Evolutionary conservation across 2,329 filamentous ascomycete species (phyloP), one percentile per base, ranked within the genome.

Genomic region (Diaporthe vaccinii): DNA sequence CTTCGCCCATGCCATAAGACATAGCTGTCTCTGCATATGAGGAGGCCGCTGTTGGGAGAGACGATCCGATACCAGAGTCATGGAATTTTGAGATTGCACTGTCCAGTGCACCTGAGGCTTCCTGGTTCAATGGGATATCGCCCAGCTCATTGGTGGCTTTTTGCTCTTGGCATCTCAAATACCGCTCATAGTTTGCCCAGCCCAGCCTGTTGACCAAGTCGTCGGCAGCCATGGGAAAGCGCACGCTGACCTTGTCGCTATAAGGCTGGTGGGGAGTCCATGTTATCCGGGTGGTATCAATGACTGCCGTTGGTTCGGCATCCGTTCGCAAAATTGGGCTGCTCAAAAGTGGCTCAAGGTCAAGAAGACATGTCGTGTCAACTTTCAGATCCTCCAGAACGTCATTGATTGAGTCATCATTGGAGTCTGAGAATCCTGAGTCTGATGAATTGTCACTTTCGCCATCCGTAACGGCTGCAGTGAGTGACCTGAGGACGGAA

Each of bases 11-110:
- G 2, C 74, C 68, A 31, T 75, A 75, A 4, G 74, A 75, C 74
- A 75, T 75, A 5, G 68, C 58, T 17, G 68, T 75, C 34, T 75
- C 68, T 31, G 74, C 74, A 34, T 75, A 75, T 1, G 67, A 36
- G n/a, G 69, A 61, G 1, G 39, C 28, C 20, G 28, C 39, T 17
- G 68, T 53, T 12, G 25, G 55, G 2, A 72, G 25, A 22, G 74
- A 75, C 4, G 57, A 72, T 15, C 68, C 74, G 17, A 68, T 58
- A 6, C 68, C 68, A 46, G 74, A 72, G 31, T 75, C 68, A 8
- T 72, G 57, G 17, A 68, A 72, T 5, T 67, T 75, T 8, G 74
- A 67, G 68, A 68, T 72, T 2, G 58, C 58, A 49, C 2, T 25
- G 10, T 75, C 73, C 2, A 6, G 14, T 1, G 39, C 12, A 22